A percentile compares a stretch with the other conserved stretches of the same genome.
phyloP scores from a whole-genome alignment of 805 yeast species.

The Candida koratica region DNA sequence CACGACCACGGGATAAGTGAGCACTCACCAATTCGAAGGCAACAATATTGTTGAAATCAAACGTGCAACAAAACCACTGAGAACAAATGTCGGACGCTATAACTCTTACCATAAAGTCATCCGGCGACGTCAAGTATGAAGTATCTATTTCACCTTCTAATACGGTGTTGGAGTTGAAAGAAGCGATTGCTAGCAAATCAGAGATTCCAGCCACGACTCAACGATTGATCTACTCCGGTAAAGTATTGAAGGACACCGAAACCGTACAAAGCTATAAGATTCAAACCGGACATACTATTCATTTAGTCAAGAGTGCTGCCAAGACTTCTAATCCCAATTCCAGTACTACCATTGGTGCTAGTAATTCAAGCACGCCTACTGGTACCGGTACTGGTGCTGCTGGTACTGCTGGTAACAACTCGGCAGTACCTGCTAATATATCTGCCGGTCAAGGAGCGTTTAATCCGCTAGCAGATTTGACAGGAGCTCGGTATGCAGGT shows the following conservation, averaged over 20 bases:
- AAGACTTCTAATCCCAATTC: slow-evolving; percentile 30
- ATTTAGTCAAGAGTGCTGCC: slow-evolving; percentile 77
- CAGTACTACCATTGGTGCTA: slow-evolving; percentile 20
- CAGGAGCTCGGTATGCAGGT: slow-evolving; percentile 96
- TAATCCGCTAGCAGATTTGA: slow-evolving; percentile 86
- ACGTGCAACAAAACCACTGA: neutral
- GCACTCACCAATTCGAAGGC: slow-evolving; percentile 3
- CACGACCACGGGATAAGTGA: slow-evolving; percentile 6
- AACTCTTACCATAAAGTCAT: slow-evolving; percentile 35
- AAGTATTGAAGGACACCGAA: slow-evolving; percentile 83
- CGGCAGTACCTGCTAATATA: slow-evolving; percentile 65
- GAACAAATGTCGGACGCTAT: slow-evolving; percentile 8
- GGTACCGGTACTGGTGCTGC: slow-evolving; percentile 13
- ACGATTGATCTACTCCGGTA: slow-evolving; percentile 88
- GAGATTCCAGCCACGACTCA: slow-evolving; percentile 75
- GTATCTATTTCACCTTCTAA: slow-evolving; percentile 49
- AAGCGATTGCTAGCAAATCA: slow-evolving; percentile 53
- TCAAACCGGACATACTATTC: slow-evolving; percentile 82
- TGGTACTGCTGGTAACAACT: slow-evolving; percentile 12
- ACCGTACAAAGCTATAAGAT: slow-evolving; percentile 72
- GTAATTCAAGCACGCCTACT: slow-evolving; percentile 1
- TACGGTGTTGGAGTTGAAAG: slow-evolving; percentile 69
- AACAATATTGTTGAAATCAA: neutral
- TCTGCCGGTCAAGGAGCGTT: slow-evolving; percentile 86
- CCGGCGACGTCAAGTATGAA: slow-evolving; percentile 80